phyloP scores from a whole-genome alignment of 257 asterid species.

The Anisodus acutangulus region DNA sequence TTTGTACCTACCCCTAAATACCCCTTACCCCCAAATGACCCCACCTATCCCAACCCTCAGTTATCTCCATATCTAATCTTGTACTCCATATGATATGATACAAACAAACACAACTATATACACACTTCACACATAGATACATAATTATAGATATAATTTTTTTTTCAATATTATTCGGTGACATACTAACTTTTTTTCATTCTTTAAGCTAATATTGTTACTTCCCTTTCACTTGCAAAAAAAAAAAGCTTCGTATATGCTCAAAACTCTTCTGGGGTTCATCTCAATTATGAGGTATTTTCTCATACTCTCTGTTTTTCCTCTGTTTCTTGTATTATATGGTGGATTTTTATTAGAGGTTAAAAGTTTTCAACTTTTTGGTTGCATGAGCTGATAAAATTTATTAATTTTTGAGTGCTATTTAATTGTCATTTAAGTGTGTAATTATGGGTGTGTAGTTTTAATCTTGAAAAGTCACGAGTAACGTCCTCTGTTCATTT shows the following conservation, averaged over 20 bases:
- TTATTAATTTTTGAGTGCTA: neutral
- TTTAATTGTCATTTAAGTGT: slow-evolving; percentile 1
- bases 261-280: neutral
- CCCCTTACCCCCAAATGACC: too few species aligned
- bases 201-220: neutral
- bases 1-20: too few species aligned
- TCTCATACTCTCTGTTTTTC: too few species aligned
- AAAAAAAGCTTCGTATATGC: too few species aligned
- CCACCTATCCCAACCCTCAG: too few species aligned
- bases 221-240: neutral
- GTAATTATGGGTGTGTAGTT: neutral
- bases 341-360: neutral
- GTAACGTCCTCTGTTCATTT: slow-evolving; percentile 21
- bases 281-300: slow-evolving; percentile 15
- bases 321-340: neutral
- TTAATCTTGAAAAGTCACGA: slow-evolving; percentile 15
- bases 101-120: neutral
- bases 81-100: neutral
- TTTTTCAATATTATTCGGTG: too few species aligned
- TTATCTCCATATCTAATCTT: too few species aligned
- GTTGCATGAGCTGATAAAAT: slow-evolving; percentile 11
- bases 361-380: neutral
- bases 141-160: neutral
- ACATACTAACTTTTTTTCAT: neutral
- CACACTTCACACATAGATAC: neutral